Evolutionary conservation across 768 basidiomycete species (phyloP).

Genomic region (Xerocomellus intermedius): DNA sequence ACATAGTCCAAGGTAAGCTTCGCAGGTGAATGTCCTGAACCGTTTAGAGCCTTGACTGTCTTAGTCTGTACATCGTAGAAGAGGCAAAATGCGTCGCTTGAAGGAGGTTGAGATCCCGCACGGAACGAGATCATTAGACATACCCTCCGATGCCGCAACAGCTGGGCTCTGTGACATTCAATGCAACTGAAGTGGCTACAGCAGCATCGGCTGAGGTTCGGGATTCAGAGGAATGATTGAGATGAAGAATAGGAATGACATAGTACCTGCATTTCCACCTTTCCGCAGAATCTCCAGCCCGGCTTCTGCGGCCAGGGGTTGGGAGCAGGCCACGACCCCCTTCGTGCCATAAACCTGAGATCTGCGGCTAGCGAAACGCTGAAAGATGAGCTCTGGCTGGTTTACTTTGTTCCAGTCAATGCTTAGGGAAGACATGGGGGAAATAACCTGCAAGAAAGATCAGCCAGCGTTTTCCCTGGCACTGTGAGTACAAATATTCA

Average conservation of each 20-base stretch:
- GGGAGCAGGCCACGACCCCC: constrained; percentile 84
- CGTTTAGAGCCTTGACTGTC: constrained; percentile 85
- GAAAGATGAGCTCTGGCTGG: constrained; percentile 60
- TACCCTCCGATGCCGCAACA: constrained; percentile 93
- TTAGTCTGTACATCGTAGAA: constrained; percentile 86
- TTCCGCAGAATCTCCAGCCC: constrained; percentile 88
- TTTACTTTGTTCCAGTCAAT: constrained; percentile 64
- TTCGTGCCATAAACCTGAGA: constrained; percentile 87
- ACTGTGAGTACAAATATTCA: neutral
- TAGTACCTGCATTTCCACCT: constrained; percentile 92
- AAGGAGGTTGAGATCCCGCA: constrained; percentile 11
- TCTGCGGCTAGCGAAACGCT: constrained; percentile 78
- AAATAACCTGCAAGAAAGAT: constrained; percentile 1
- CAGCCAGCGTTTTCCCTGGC: neutral
- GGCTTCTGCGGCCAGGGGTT: constrained; percentile 88
- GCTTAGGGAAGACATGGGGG: constrained; percentile 29
- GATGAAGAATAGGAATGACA: neutral
- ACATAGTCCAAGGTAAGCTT: constrained; percentile 75
- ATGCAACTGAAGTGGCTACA: constrained; percentile 86
- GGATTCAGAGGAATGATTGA: neutral
- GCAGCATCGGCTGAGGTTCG: constrained; percentile 76
- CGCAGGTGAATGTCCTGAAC: constrained; percentile 84
- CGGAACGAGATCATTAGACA: constrained; percentile 15
- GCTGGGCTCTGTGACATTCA: constrained; percentile 89
- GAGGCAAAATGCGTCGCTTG: constrained; percentile 87